Base-by-base conservation (phyloP, 805 yeast species). In the Pichia exigua region DNA sequence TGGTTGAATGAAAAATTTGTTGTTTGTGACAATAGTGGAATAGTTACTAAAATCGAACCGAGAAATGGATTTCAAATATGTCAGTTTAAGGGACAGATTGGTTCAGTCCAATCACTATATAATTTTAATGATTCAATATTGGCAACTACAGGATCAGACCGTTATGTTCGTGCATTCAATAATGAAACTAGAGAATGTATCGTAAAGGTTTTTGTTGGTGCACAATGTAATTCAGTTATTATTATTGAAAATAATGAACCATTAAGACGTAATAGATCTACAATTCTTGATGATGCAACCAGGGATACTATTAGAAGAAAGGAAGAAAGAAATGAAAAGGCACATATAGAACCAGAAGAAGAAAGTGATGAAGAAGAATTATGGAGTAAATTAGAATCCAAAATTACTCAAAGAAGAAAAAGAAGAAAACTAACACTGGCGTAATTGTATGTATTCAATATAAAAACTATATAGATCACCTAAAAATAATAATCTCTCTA, bases 71-170 rank as follows among this genome's bases (percentile, higher is more conserved):
- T 71, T 46, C 63, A 85, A 26, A 60, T 82, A 13, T 94, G 91
- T 1, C 86, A 87, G 62, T 87, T 73, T 63, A 79, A 82, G 40
- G 96, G 94, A 22, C 80, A 89, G 12, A 83, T 82, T 24, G 91
- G 95, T 52, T 83, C 90, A 1, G 81, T 85, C 44, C 74, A 73
- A 52, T 68, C 77, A 3, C 45, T 68, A n/a, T 51, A 58, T 41
- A 42, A 62, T n/a, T 61, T 56, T 46, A 50, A 54, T 4, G 66
- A 70, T 12, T 68, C 71, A 5, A 62, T 84, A 28, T 61, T 91
- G 9, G 82, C 82, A 2, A 74, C 87, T 20, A 97, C 95, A 44
- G 95, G 97, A 0, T 75, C 91, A 22, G 99, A 94, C 63, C 76
- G 96, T 61, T 92, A 89, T 61, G 73, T 88, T 27, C 77, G 97